Conservation (phyloP, 1,284 basidiomycete species). For the Ustilago tritici region DNA sequence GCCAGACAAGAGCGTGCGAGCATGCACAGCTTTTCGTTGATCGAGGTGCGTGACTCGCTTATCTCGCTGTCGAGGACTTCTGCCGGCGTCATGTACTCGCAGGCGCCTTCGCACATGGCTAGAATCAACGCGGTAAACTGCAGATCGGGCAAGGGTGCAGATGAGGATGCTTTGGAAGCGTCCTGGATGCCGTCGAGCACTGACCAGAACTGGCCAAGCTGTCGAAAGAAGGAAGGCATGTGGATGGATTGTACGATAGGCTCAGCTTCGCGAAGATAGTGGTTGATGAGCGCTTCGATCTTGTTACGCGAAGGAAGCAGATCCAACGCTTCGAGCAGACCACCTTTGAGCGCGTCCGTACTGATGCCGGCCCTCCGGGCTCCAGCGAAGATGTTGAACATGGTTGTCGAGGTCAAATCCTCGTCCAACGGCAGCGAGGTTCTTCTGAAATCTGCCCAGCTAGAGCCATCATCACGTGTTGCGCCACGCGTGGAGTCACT, state of each 20-base stretch:
- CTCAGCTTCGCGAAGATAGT: conserved; percentile 46
- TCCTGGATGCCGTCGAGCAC: conserved; percentile 13
- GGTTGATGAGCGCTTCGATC: conserved; percentile 32
- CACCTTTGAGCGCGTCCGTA: not conserved
- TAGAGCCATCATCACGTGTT: not conserved
- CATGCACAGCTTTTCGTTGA: conserved; percentile 32
- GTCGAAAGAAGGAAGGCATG: conserved; percentile 27
- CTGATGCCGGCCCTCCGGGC: not conserved
- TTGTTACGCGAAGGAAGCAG: conserved; percentile 37
- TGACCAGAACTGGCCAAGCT: conserved; percentile 39
- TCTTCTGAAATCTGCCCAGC: not conserved
- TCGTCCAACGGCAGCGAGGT: not conserved
- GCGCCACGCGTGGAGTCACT: not conserved
- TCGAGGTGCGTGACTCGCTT: conserved; percentile 28
- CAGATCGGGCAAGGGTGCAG: conserved; percentile 21
- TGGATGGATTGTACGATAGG: conserved; percentile 41
- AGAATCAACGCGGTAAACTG: conserved; percentile 46
- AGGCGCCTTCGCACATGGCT: conserved; percentile 44
- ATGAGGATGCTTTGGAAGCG: not conserved
- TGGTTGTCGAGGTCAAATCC: conserved; percentile 18
- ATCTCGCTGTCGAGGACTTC: conserved; percentile 49
- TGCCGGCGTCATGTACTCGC: conserved; percentile 48
- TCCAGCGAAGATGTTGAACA: conserved; percentile 21
- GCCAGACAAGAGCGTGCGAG: conserved; percentile 20
- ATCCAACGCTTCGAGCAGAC: conserved; percentile 21